These are phyloP conservation scores for Arthrobotrys sphaeroides DNA, from an alignment of 2,329 filamentous ascomycete species.

Conservation along the genomic window DNA sequence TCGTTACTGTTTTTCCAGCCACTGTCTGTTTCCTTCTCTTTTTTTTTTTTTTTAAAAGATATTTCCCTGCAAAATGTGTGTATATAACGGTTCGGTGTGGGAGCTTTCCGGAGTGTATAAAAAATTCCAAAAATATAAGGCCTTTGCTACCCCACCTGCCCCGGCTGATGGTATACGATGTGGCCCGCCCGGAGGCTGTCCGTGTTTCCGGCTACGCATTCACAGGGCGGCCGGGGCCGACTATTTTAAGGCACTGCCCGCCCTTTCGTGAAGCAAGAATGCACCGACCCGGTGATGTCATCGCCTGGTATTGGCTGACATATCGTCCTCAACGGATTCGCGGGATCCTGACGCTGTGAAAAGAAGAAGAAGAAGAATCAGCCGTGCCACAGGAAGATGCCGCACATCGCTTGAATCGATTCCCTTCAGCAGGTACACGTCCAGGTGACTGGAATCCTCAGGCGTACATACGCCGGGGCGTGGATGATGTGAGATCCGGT, in stretches of 20 bases:
- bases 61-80: constrained; percentile 32
- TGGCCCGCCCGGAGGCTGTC: neutral
- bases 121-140: constrained; percentile 22
- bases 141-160: constrained; percentile 3
- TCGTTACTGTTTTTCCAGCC: neutral
- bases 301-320: constrained; percentile 1
- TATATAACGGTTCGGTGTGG: constrained; percentile 50
- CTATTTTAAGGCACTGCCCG: neutral
- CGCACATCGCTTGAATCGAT: neutral
- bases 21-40: neutral
- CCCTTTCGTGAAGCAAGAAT: no score
- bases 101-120: constrained; percentile 51
- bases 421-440: neutral
- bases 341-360: neutral
- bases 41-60: neutral
- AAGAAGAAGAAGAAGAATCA: neutral
- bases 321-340: constrained; percentile 4
- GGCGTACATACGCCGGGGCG: neutral
- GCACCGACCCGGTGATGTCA: constrained; percentile 5
- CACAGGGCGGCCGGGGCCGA: neutral
- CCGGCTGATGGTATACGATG: neutral
- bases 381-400: neutral
- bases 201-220: neutral
- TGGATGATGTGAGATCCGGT: neutral
- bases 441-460: neutral